phyloP scores from a whole-genome alignment of 1,284 basidiomycete species.

The Exobasidium rhododendri region DNA sequence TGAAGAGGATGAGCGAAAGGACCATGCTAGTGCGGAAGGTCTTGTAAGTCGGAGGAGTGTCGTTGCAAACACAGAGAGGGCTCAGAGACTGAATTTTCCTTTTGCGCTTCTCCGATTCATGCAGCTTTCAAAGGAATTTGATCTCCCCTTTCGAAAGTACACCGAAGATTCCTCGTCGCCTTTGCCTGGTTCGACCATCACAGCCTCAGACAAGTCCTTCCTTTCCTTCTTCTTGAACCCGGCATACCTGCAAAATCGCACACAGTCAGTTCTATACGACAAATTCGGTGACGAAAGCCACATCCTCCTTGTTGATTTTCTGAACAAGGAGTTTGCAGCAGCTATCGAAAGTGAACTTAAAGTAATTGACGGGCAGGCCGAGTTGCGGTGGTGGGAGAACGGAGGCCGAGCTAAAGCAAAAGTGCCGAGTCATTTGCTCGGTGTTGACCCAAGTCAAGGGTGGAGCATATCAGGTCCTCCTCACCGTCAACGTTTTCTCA shows the following conservation, averaged over 20 bases:
- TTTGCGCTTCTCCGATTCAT: no score
- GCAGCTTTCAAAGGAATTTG: conserved; percentile 64
- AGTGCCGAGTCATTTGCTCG: conserved; percentile 34
- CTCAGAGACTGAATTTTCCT: neutral
- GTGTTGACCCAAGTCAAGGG: conserved; percentile 23
- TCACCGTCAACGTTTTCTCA: conserved; percentile 88
- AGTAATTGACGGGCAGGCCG: conserved; percentile 61
- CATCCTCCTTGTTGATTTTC: conserved; percentile 62
- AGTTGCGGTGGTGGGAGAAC: conserved; percentile 44
- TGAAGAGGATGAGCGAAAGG: conserved; percentile 28
- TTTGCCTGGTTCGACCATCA: conserved; percentile 45
- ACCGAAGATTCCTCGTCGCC: conserved; percentile 30
- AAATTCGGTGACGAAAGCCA: conserved; percentile 86
- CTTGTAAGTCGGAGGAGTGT: no score
- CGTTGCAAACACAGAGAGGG: neutral
- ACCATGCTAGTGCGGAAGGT: conserved; percentile 20
- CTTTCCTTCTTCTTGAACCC: conserved; percentile 73
- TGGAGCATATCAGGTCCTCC: conserved; percentile 83
- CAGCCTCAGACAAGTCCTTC: conserved; percentile 42
- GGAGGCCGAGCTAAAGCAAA: conserved; percentile 26
- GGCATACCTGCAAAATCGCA: conserved; percentile 78
- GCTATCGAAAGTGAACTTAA: conserved; percentile 40
- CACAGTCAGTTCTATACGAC: conserved; percentile 73
- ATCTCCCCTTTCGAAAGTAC: conserved; percentile 63
- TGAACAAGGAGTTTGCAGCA: conserved; percentile 42